Conservation (phyloP, 768 basidiomycete species). For the Leucocoprinus sp. region DNA sequence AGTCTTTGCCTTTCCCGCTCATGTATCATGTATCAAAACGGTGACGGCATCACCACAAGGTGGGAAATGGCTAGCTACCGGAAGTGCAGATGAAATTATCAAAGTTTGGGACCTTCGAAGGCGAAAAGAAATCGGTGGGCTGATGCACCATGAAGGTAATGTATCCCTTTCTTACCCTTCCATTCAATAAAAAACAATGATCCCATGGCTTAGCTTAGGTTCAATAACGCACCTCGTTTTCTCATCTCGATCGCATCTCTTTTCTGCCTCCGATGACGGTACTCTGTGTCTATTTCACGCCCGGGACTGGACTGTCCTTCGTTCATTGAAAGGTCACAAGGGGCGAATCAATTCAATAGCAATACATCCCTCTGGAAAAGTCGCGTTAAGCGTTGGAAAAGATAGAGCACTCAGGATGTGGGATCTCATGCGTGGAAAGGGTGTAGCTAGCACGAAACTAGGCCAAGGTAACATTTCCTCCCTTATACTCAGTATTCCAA, state of each 20-base stretch:
- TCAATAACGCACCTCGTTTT: conserved; percentile 87
- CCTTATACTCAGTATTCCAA: neutral
- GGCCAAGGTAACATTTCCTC: conserved; percentile 76
- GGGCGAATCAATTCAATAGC: conserved; percentile 86
- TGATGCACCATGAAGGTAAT: conserved; percentile 94
- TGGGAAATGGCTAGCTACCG: conserved; percentile 94
- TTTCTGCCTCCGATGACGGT: conserved; percentile 91
- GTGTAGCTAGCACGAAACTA: conserved; percentile 80
- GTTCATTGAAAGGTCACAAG: conserved; percentile 87
- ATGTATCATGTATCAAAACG: conserved; percentile 87
- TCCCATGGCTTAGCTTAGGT: conserved; percentile 36
- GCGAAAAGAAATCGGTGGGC: conserved; percentile 87
- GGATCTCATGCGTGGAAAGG: conserved; percentile 95
- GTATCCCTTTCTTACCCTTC: conserved; percentile 9
- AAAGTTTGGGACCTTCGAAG: conserved; percentile 95
- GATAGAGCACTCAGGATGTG: conserved; percentile 93
- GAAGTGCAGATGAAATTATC: conserved; percentile 92
- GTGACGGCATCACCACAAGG: conserved; percentile 83
- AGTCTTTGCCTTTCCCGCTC: conserved; percentile 94
- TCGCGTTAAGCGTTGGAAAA: conserved; percentile 85
- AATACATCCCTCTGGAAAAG: conserved; percentile 88
- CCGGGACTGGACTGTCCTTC: conserved; percentile 88
- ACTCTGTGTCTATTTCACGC: conserved; percentile 86
- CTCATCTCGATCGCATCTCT: conserved; percentile 80
- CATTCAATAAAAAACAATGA: neutral